Percentiles rank a stretch among this genome's conserved stretches.
These are phyloP conservation scores for Aphanomyces euteiches DNA, from an alignment of 352 stramenopile species.

Conservation along the genomic window DNA sequence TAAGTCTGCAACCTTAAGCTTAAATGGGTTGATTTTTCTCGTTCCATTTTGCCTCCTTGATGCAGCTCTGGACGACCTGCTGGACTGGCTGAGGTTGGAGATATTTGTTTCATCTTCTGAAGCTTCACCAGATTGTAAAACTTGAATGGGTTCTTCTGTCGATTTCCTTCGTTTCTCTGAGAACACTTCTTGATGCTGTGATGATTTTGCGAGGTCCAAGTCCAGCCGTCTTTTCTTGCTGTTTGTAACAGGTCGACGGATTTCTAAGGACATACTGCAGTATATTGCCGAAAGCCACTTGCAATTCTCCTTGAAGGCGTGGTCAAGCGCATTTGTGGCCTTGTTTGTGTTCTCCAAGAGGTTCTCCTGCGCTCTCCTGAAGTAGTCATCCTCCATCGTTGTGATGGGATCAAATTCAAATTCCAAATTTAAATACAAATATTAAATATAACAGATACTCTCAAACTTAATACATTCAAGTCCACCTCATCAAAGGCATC, in stretches of 20 bases:
- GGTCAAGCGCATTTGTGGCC: not conserved
- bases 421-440: not conserved
- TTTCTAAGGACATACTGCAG: slow-evolving; percentile 7
- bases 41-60: no score
- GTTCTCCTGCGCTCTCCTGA: slow-evolving; percentile 10
- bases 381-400: slow-evolving; percentile 18
- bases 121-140: no score
- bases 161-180: slow-evolving; percentile 2
- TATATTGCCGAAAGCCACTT: slow-evolving; percentile 11
- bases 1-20: slow-evolving; percentile 29
- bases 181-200: not conserved
- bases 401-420: not conserved
- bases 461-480: not conserved
- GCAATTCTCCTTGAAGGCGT: not conserved
- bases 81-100: not conserved
- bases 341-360: not conserved
- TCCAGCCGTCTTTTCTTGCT: slow-evolving; percentile 15
- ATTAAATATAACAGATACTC: not conserved
- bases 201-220: not conserved
- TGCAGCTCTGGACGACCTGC: no score
- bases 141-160: not conserved
- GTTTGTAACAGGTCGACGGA: not conserved
- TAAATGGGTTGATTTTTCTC: not conserved
- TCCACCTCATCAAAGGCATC: no score
- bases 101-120: not conserved